Base-by-base conservation (phyloP, 495 filamentous ascomycete species). In the Neohortaea acidophila region DNA sequence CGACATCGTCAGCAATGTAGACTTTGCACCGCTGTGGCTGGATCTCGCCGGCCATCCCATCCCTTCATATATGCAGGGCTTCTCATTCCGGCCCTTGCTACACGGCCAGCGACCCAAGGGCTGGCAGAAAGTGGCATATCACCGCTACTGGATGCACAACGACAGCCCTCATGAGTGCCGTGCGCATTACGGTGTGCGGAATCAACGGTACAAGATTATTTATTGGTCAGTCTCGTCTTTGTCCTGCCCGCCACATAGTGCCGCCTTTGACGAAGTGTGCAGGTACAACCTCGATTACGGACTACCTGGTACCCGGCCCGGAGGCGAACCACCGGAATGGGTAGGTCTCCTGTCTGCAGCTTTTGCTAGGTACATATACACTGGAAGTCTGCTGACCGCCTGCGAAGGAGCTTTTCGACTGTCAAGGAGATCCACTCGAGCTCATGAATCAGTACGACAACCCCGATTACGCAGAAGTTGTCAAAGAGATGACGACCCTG, bases 391-490 rank as follows among this genome's bases (percentile, higher is more conserved):
- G n/a, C n/a, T n/a, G n/a, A n/a, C n/a, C n/a, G n/a, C n/a, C n/a
- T n/a, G n/a, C n/a, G n/a, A n/a, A n/a, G 63, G 63, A 66, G 38
- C 33, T 66, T 17, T 66, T 66, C 46, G 63, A 66, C 35, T 56
- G 57, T 29, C 36, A 59, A 11, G 49, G 61, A 36, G 63, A 64
- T 48, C 60, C 61, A 9, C 43, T 64, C 26, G 60, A 66, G 45
- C 42, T 66, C 19, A 63, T 66, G 28, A 66, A 66, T 41, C 50
- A 51, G 14, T 63, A 60, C 30, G 15, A 53, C 22, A 54, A 62
- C 2, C 21, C 34, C 1, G 47, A 46, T 24, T 63, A 64, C 48
- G 17, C 15, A 3, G 55, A 59, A 3, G 51, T 59, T 2, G 52
- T 59, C 5, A 38, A 45, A 36, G 29, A 47, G 12, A 62, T 65